Percentiles rank a stretch among this genome's conserved stretches.
Conservation (phyloP, 495 filamentous ascomycete genomes). For the Rusavskia elegans region DNA sequence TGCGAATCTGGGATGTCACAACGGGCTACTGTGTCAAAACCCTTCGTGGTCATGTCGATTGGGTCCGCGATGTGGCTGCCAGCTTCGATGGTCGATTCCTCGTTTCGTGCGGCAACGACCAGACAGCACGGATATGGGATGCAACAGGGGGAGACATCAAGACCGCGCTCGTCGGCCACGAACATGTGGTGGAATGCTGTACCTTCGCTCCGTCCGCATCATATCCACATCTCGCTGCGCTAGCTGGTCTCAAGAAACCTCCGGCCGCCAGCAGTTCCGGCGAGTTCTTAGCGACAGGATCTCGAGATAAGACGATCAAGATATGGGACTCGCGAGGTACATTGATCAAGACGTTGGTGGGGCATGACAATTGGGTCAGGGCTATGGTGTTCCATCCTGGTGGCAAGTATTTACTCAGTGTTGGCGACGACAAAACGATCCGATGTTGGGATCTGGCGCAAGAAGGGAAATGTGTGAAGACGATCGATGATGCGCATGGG, state of each 20-base stretch:
- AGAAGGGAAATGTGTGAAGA: slow-evolving; percentile 80
- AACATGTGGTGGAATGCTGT: slow-evolving; percentile 81
- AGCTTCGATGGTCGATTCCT: slow-evolving; percentile 73
- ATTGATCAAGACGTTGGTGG: slow-evolving; percentile 70
- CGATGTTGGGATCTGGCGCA: slow-evolving; percentile 91
- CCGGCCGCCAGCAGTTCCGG: slow-evolving; percentile 56
- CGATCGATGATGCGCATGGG: slow-evolving; percentile 58
- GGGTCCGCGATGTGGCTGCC: slow-evolving; percentile 75
- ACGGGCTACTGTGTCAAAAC: slow-evolving; percentile 88
- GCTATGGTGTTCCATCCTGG: slow-evolving; percentile 82
- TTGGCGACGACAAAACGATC: slow-evolving; percentile 80
- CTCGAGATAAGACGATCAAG: slow-evolving; percentile 80
- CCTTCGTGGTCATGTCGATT: slow-evolving; percentile 65
- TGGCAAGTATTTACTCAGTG: slow-evolving; percentile 79
- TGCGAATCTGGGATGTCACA: slow-evolving; percentile 83
- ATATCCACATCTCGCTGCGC: slow-evolving; percentile 57
- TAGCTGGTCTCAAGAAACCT: slow-evolving; percentile 76
- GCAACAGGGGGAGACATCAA: slow-evolving; percentile 56
- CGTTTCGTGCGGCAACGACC: slow-evolving; percentile 69
- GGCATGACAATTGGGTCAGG: slow-evolving; percentile 95
- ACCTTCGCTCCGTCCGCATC: slow-evolving; percentile 68
- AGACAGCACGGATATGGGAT: slow-evolving; percentile 76
- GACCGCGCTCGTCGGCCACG: slow-evolving; percentile 71
- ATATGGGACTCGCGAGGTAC: slow-evolving; percentile 82
- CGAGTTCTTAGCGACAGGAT: slow-evolving; percentile 85